phyloP scores from a whole-genome alignment of 176 grass and related monocot species.

The Pontederia paniculata region DNA sequence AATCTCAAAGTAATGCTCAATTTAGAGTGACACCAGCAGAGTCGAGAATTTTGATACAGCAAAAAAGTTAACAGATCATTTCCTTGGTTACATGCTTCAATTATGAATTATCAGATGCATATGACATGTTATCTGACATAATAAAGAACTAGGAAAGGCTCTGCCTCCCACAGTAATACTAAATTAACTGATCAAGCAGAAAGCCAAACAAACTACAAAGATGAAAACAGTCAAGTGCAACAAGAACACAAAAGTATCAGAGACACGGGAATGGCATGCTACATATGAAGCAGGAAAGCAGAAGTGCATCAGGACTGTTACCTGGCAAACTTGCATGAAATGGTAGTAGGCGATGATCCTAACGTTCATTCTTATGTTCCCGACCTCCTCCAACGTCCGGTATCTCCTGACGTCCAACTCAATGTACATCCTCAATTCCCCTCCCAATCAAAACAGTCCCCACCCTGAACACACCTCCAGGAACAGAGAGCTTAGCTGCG shows the following conservation, averaged over 20 bases:
- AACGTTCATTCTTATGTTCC: constrained; percentile 63
- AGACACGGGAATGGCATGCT: background rate
- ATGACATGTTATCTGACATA: too few relatives aligned
- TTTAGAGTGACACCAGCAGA: background rate
- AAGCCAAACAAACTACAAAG: too few relatives aligned
- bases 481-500: too few relatives aligned
- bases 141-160: too few relatives aligned
- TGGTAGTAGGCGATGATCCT: constrained; percentile 68
- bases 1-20: constrained; percentile 15
- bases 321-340: constrained; percentile 82
- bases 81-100: too few relatives aligned
- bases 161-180: too few relatives aligned
- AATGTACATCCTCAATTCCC: constrained; percentile 61
- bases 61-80: too few relatives aligned
- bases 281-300: background rate
- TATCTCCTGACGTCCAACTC: constrained; percentile 53
- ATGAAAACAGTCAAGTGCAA: too few relatives aligned
- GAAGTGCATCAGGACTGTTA: constrained; percentile 19
- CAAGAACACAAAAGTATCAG: background rate
- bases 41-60: too few relatives aligned
- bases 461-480: too few relatives aligned
- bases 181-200: too few relatives aligned
- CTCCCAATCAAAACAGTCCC: constrained; percentile 15
- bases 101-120: too few relatives aligned
- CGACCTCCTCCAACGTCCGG: constrained; percentile 45